Evolutionary conservation across 2,329 filamentous ascomycete species (phyloP).

Genomic region (Aspergillus carbonarius): DNA sequence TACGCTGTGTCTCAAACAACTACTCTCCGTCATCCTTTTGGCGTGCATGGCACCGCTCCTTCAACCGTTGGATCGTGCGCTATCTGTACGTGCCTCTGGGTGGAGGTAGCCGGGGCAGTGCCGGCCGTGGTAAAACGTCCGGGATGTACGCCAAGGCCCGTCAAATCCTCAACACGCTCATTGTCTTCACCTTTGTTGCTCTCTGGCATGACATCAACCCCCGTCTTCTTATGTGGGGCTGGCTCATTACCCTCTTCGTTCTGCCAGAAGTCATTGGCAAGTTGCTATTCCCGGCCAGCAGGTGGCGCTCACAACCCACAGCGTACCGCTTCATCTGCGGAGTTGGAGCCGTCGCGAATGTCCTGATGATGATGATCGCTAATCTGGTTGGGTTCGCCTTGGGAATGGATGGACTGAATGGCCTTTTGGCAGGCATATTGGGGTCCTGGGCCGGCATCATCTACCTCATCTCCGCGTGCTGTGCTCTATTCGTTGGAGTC

Average conservation of each 20-base stretch:
- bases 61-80: conserved; percentile 90
- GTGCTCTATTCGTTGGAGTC: conserved; percentile 76
- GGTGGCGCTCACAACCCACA: conserved; percentile 69
- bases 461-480: conserved; percentile 71
- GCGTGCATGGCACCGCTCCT: conserved; percentile 93
- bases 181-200: conserved; percentile 94
- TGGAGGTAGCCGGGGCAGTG: conserved; percentile 52
- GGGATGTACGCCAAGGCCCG: conserved; percentile 50
- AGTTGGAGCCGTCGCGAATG: conserved; percentile 75
- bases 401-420: conserved; percentile 81
- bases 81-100: conserved; percentile 94
- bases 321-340: conserved; percentile 78
- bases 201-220: conserved; percentile 98
- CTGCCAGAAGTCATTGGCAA: conserved; percentile 77
- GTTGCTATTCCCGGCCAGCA: conserved; percentile 69
- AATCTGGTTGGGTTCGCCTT: conserved; percentile 95
- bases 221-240: conserved; percentile 89
- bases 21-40: conserved; percentile 90
- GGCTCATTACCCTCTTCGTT: conserved; percentile 93
- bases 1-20: conserved; percentile 93
- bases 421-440: conserved; percentile 72
- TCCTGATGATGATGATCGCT: conserved; percentile 92
- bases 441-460: conserved; percentile 71
- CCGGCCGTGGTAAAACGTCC: conserved; percentile 28
- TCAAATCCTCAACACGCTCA: conserved; percentile 71